A percentile compares a stretch with the other conserved stretches of the same genome.
Evolutionary conservation across 208 protist genomes (phyloP).

Genomic region (Crithidia acanthocephali): DNA sequence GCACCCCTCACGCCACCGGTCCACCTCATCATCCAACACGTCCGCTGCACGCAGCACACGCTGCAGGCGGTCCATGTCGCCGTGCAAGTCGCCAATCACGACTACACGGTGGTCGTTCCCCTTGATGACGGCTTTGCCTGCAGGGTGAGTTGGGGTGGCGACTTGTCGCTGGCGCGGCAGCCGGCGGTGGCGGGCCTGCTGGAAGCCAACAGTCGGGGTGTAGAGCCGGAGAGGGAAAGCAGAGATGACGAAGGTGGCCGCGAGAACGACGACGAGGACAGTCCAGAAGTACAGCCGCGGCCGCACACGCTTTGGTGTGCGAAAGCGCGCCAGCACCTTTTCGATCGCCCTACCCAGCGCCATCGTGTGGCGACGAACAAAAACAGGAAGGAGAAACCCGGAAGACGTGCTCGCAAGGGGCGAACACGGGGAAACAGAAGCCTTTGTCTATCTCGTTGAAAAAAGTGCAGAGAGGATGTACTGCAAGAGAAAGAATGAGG

Average conservation of each 20-base stretch:
- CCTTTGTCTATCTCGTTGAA: too few relatives aligned
- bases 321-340: conserved; percentile 1
- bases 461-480: too few relatives aligned
- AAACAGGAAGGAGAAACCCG: too few relatives aligned
- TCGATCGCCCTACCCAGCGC: neutral
- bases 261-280: conserved; percentile 21
- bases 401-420: too few relatives aligned
- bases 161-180: neutral
- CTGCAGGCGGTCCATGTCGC: conserved; percentile 46
- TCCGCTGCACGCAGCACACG: conserved; percentile 40
- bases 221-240: conserved; percentile 23
- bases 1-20: conserved; percentile 50
- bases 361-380: neutral
- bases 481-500: too few relatives aligned
- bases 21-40: conserved; percentile 34
- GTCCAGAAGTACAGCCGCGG: conserved; percentile 23
- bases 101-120: conserved; percentile 35
- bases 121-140: neutral
- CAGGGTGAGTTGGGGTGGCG: neutral
- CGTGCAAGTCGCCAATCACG: conserved; percentile 70
- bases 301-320: conserved; percentile 9
- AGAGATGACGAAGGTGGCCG: conserved; percentile 19
- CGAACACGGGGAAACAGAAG: too few relatives aligned
- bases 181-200: conserved; percentile 11
- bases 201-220: conserved; percentile 30